Evolutionary conservation across 805 yeast genomes (phyloP).

Genomic region (Pichia thaimueangensis): DNA sequence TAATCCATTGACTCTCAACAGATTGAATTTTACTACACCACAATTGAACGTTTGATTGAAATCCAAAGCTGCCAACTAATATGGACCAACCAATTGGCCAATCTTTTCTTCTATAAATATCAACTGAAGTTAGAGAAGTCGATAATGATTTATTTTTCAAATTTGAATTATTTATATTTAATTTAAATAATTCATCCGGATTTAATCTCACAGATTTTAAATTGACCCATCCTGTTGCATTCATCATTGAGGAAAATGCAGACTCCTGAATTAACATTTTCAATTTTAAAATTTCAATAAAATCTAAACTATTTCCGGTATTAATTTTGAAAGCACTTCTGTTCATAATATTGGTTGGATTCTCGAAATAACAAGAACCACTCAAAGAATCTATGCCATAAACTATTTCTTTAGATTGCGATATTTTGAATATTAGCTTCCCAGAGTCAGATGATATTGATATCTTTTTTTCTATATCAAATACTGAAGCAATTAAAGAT

Average conservation of each 20-base stretch:
- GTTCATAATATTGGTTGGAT: slow-evolving; percentile 36
- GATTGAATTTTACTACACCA: slow-evolving; percentile 48
- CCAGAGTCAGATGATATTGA: slow-evolving; percentile 17
- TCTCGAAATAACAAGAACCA: slow-evolving; percentile 40
- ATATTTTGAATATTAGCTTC: slow-evolving; percentile 24
- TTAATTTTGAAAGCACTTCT: slow-evolving; percentile 29
- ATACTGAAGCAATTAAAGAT: slow-evolving; percentile 25
- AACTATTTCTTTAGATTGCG: slow-evolving; percentile 25
- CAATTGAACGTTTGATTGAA: slow-evolving; percentile 37
- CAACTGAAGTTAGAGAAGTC: slow-evolving; percentile 21
- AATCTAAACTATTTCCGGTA: slow-evolving; percentile 21
- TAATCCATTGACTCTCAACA: slow-evolving; percentile 46
- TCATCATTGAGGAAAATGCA: slow-evolving; percentile 50
- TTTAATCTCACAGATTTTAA: slow-evolving; percentile 47
- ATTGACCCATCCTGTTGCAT: slow-evolving; percentile 65
- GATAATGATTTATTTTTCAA: slow-evolving; percentile 20
- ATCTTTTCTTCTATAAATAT: slow-evolving; percentile 40
- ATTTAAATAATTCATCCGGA: slow-evolving; percentile 39
- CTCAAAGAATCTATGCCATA: slow-evolving; percentile 30
- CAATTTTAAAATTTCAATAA: slow-evolving; percentile 36
- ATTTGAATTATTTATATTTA: slow-evolving; percentile 30
- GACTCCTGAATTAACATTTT: slow-evolving; percentile 42
- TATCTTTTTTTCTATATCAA: slow-evolving; percentile 26
- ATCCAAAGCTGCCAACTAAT: slow-evolving; percentile 33
- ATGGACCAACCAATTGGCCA: slow-evolving; percentile 58